phyloP scores from a whole-genome alignment of 805 yeast species.

The Candida loeiensis region DNA sequence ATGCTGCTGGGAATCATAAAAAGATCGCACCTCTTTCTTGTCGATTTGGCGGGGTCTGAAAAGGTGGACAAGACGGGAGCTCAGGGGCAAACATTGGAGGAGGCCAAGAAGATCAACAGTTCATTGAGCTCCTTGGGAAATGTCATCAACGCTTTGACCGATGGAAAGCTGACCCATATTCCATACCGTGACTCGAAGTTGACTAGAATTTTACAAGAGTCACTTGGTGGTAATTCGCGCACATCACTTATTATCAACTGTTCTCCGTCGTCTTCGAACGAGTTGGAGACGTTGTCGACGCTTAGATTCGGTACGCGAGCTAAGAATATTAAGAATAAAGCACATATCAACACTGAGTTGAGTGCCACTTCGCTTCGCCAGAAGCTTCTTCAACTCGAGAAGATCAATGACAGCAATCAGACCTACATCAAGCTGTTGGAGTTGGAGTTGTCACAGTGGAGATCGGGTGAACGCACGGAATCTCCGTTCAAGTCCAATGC shows the following conservation, averaged over 20 bases:
- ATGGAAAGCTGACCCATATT: conserved; percentile 58
- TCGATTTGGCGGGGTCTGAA: conserved; percentile 88
- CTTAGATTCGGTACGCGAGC: conserved; percentile 74
- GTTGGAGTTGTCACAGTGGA: conserved; percentile 35
- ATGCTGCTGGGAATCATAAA: conserved; percentile 53
- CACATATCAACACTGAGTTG: conserved; percentile 60
- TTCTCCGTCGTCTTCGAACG: conserved; percentile 57
- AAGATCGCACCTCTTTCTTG: conserved; percentile 64
- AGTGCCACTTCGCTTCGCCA: conserved; percentile 47
- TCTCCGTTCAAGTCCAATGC: conserved; percentile 7
- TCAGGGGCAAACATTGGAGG: conserved; percentile 68
- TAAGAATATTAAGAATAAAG: conserved; percentile 60
- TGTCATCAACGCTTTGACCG: conserved; percentile 77
- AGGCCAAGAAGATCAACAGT: conserved; percentile 78
- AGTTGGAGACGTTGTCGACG: conserved; percentile 65
- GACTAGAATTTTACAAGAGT: conserved; percentile 73
- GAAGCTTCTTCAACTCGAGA: conserved; percentile 34
- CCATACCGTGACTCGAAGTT: conserved; percentile 79
- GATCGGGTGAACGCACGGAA: conserved; percentile 23
- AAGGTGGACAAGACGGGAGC: conserved; percentile 77
- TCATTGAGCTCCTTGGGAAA: conserved; percentile 76
- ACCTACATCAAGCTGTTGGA: conserved; percentile 40
- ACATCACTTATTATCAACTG: conserved; percentile 73
- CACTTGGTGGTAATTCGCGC: conserved; percentile 78
- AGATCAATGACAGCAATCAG: conserved; percentile 25